Evolutionary conservation across 202 grass and related monocot species (phyloP).

Genomic region (Digitaria exilis): DNA sequence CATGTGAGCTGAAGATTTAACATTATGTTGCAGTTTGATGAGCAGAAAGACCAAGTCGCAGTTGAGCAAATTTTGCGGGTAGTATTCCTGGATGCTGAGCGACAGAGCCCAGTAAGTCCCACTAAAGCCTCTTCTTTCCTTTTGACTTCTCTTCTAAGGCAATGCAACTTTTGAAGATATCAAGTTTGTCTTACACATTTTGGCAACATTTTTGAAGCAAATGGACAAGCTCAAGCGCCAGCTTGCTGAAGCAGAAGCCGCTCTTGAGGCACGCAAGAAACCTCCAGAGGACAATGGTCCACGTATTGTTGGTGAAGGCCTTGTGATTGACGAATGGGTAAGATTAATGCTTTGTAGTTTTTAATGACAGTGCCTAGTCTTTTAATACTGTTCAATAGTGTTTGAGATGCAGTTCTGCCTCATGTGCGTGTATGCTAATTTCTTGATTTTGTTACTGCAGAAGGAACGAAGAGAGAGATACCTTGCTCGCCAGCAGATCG

Average conservation of each 20-base stretch:
- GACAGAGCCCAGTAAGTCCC: conserved; percentile 64
- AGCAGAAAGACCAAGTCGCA: conserved; percentile 86
- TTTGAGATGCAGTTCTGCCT: conserved; percentile 2
- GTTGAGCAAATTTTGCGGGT: conserved; percentile 95
- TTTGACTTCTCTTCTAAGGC: neutral
- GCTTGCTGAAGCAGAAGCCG: conserved; percentile 93
- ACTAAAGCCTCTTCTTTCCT: neutral
- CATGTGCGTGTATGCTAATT: conserved; percentile 27
- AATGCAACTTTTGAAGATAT: neutral
- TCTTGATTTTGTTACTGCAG: conserved; percentile 46
- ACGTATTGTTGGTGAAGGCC: conserved; percentile 84
- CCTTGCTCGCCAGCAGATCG: conserved; percentile 84
- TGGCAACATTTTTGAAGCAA: conserved; percentile 61
- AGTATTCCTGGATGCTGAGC: conserved; percentile 91
- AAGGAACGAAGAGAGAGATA: conserved; percentile 97
- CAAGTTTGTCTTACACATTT: conserved; percentile 20
- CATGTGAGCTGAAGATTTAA: conserved; percentile 9
- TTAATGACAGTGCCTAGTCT: conserved; percentile 28
- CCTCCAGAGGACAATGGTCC: conserved; percentile 77
- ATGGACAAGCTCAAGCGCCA: conserved; percentile 90
- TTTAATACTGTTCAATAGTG: too few species aligned
- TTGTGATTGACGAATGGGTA: conserved; percentile 99
- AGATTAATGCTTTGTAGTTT: conserved; percentile 30
- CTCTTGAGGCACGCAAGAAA: conserved; percentile 93
- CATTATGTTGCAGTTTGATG: conserved; percentile 72